Conservation (phyloP, 1,284 basidiomycete genomes). For the Ustilago bromivora region DNA sequence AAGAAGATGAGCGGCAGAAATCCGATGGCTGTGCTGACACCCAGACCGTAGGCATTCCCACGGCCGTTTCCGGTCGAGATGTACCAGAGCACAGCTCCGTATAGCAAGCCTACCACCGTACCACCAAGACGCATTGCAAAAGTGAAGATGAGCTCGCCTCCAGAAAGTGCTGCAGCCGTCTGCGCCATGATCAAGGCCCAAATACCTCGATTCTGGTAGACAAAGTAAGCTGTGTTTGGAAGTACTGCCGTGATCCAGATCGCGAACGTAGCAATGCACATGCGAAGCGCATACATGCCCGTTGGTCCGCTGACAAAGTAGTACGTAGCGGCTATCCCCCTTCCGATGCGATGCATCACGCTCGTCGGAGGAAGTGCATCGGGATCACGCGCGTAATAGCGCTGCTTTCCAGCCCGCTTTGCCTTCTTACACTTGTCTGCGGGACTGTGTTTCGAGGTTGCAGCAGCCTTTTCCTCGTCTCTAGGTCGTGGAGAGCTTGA, state of each 20-base stretch:
- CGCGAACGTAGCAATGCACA: constrained; percentile 73
- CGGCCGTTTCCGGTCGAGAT: constrained; percentile 72
- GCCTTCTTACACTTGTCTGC: constrained; percentile 8
- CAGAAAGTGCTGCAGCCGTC: constrained; percentile 55
- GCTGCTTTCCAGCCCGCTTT: constrained; percentile 11
- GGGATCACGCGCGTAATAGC: constrained; percentile 75
- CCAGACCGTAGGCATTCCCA: constrained; percentile 79
- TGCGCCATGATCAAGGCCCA: constrained; percentile 68
- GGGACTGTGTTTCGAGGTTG: background rate
- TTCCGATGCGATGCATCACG: constrained; percentile 53
- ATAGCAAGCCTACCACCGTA: constrained; percentile 71
- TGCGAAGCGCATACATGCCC: constrained; percentile 76
- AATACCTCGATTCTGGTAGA: constrained; percentile 63
- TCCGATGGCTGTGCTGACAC: constrained; percentile 77
- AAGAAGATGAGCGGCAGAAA: constrained; percentile 75
- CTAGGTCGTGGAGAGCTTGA: background rate
- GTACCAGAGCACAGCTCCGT: constrained; percentile 80
- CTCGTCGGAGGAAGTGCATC: constrained; percentile 77
- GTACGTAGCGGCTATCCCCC: constrained; percentile 34
- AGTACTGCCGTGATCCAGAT: constrained; percentile 74
- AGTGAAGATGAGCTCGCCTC: constrained; percentile 63
- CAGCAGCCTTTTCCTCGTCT: constrained; percentile 36
- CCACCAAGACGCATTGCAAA: constrained; percentile 55
- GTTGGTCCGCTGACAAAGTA: constrained; percentile 71
- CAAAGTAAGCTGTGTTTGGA: constrained; percentile 52